phyloP scores from a whole-genome alignment of 1,139 yeast genomes.

The Blastobotrys persicus region DNA sequence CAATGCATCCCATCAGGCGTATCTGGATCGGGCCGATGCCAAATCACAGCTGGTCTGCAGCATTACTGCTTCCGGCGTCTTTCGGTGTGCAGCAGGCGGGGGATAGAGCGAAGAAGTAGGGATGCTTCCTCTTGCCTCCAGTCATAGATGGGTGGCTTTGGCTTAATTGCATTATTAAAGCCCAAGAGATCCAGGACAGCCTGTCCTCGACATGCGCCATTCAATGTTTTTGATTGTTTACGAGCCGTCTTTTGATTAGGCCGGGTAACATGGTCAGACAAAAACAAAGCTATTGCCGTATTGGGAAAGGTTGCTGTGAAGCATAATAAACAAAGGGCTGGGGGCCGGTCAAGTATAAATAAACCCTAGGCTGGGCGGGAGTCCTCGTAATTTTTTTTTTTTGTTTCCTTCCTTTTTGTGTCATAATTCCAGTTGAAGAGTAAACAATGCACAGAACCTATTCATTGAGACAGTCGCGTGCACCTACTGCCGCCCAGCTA shows the following conservation, averaged over 20 bases:
- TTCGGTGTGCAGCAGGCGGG: too few species aligned
- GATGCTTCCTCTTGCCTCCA: too few species aligned
- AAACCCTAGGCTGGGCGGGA: slow-evolving; percentile 2
- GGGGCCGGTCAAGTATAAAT: not conserved
- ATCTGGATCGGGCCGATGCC: too few species aligned
- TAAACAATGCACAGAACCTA: slow-evolving; percentile 92
- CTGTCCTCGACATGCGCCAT: too few species aligned
- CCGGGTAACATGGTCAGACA: slow-evolving; percentile 2
- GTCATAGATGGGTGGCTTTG: too few species aligned
- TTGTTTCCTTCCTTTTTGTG: not conserved
- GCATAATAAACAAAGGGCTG: slow-evolving; percentile 5
- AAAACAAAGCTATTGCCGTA: not conserved
- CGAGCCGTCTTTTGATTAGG: not conserved
- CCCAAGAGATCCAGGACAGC: too few species aligned
- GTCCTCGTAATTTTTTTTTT: not conserved
- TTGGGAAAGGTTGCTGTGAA: slow-evolving; percentile 5
- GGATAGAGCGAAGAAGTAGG: too few species aligned
- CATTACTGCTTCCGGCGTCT: too few species aligned
- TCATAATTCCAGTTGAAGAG: not conserved
- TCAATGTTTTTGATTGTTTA: too few species aligned
- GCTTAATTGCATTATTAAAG: too few species aligned
- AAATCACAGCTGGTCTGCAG: too few species aligned
- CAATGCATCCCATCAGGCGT: too few species aligned
- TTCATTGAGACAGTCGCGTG: slow-evolving; percentile 90
- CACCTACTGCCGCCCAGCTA: slow-evolving; percentile 95